phyloP scores from a whole-genome alignment of 2,329 filamentous ascomycete species.

The Colletotrichum plurivorum region DNA sequence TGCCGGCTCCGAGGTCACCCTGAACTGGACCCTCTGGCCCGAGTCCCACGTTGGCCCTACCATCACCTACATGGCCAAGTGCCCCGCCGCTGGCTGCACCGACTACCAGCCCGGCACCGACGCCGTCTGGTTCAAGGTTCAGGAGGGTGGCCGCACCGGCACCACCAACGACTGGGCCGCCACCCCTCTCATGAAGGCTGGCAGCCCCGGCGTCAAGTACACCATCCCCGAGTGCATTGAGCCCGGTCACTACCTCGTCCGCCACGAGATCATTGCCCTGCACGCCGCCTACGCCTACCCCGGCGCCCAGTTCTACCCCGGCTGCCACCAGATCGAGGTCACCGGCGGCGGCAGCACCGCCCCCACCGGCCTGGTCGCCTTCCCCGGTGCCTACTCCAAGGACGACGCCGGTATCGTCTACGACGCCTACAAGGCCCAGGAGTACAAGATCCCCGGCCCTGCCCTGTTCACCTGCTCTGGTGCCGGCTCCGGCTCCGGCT shows the following conservation, averaged over 20 bases:
- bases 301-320: slow-evolving; percentile 67
- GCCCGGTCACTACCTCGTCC: slow-evolving; percentile 66
- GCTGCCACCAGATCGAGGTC: slow-evolving; percentile 67
- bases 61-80: slow-evolving; percentile 73
- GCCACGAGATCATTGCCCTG: slow-evolving; percentile 67
- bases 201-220: slow-evolving; percentile 58
- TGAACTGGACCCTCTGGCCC: slow-evolving; percentile 69
- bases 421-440: slow-evolving; percentile 60
- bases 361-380: slow-evolving; percentile 56
- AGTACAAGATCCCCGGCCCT: slow-evolving; percentile 64
- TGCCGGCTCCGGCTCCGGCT: slow-evolving; percentile 30
- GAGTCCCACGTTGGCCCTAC: slow-evolving; percentile 67
- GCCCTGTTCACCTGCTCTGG: slow-evolving; percentile 61
- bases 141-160: slow-evolving; percentile 63
- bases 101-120: slow-evolving; percentile 61
- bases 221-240: slow-evolving; percentile 64
- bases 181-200: slow-evolving; percentile 61
- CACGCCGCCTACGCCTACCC: slow-evolving; percentile 60
- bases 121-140: slow-evolving; percentile 69
- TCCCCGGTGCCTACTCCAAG: slow-evolving; percentile 64
- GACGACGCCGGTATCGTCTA: slow-evolving; percentile 63
- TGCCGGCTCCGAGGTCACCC: slow-evolving; percentile 66
- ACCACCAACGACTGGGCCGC: slow-evolving; percentile 64
- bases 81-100: slow-evolving; percentile 66
- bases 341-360: slow-evolving; percentile 58